These are phyloP conservation scores for Rhexocercosporidium sp. DNA, from an alignment of 2,329 filamentous ascomycete species.

Conservation along the genomic window DNA sequence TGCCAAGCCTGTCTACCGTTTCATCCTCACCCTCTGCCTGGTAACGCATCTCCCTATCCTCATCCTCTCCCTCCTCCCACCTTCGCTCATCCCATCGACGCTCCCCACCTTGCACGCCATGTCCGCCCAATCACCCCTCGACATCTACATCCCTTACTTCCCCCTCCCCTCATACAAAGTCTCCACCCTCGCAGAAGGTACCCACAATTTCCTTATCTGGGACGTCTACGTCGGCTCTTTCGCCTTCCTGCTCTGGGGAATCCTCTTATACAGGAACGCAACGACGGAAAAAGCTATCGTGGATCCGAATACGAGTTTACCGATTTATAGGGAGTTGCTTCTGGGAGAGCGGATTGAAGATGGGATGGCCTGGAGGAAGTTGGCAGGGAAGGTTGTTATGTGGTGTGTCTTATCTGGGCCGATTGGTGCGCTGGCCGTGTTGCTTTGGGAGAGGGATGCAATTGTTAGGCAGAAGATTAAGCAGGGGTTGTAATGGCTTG, in stretches of 20 bases:
- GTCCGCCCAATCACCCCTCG: conserved; percentile 43
- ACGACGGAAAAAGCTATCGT: conserved; percentile 28
- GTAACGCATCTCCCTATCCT: conserved; percentile 47
- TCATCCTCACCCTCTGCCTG: conserved; percentile 47
- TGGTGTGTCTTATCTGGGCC: conserved; percentile 49
- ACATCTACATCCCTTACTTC: conserved; percentile 46
- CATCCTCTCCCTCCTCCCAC: conserved; percentile 47
- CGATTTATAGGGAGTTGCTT: conserved; percentile 27
- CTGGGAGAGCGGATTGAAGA: conserved; percentile 33
- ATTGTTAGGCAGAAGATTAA: conserved; percentile 41
- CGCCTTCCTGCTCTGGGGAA: conserved; percentile 52
- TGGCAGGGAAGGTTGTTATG: conserved; percentile 44
- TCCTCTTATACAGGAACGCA: conserved; percentile 44
- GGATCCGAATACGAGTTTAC: conserved; percentile 26
- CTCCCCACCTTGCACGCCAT: conserved; percentile 43
- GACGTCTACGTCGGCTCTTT: conserved; percentile 51
- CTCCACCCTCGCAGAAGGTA: conserved; percentile 43
- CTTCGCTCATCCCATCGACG: conserved; percentile 42
- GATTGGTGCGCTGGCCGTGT: conserved; percentile 48
- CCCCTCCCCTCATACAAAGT: conserved; percentile 40
- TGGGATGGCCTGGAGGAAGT: conserved; percentile 24
- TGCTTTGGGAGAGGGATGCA: conserved; percentile 56
- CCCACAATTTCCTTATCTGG: conserved; percentile 54
- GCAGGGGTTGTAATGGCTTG: conserved; percentile 21
- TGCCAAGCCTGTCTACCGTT: conserved; percentile 37